Conservation (phyloP, 2,329 filamentous ascomycete genomes). For the Xylariaceae sp. region DNA sequence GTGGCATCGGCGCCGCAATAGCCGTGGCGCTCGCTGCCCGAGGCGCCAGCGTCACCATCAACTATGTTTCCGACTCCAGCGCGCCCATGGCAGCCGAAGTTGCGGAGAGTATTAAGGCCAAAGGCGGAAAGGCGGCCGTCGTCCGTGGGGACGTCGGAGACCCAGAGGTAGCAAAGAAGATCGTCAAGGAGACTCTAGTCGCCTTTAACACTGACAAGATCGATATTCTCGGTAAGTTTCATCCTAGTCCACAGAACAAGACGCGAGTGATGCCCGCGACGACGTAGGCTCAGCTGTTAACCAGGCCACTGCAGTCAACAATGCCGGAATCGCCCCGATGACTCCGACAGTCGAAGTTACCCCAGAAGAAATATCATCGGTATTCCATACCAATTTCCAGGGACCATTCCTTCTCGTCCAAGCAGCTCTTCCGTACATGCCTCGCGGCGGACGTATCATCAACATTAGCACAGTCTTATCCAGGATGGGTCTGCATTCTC, state of each 20-base stretch:
- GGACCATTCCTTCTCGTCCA: slow-evolving; percentile 37
- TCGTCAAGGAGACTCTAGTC: slow-evolving; percentile 33
- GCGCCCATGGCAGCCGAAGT: slow-evolving; percentile 41
- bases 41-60: slow-evolving; percentile 47
- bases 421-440: slow-evolving; percentile 39
- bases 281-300: neutral
- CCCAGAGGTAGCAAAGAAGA: slow-evolving; percentile 23
- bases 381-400: slow-evolving; percentile 38
- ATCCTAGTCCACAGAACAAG: neutral
- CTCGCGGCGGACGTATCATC: slow-evolving; percentile 44
- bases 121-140: slow-evolving; percentile 36
- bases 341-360: slow-evolving; percentile 30
- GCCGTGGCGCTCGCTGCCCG: slow-evolving; percentile 47
- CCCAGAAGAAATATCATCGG: slow-evolving; percentile 30
- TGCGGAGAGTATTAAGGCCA: slow-evolving; percentile 34
- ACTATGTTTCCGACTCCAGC: slow-evolving; percentile 46
- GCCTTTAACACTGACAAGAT: slow-evolving; percentile 34
- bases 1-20: slow-evolving; percentile 51
- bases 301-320: slow-evolving; percentile 32
- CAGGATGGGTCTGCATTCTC: slow-evolving; percentile 23
- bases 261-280: neutral
- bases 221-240: slow-evolving; percentile 37
- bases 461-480: slow-evolving; percentile 42
- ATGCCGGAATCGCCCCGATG: slow-evolving; percentile 28
- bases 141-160: slow-evolving; percentile 32